Conservation (phyloP, 202 grass and related monocot genomes). For the Panicum hallii region DNA sequence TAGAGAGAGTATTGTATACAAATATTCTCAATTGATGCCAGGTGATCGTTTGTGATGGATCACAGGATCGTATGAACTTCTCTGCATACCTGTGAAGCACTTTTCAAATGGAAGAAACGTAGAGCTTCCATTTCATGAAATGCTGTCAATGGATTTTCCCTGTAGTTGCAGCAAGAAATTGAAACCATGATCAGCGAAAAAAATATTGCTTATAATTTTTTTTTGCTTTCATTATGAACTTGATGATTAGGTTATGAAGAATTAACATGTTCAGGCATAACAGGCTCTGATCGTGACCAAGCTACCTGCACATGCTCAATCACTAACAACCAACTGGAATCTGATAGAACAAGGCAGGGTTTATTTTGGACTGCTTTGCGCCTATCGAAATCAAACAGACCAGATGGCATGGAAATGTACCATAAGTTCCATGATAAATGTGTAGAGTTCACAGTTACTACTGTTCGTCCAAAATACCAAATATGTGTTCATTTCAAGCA, state of each 20-base stretch:
- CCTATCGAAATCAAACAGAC: not conserved
- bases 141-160: constrained; percentile 46
- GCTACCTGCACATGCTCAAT: not conserved
- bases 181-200: not conserved
- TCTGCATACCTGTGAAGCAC: constrained; percentile 67
- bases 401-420: not conserved
- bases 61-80: not conserved
- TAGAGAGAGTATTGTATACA: not conserved
- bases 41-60: not conserved
- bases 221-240: constrained; percentile 16
- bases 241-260: not conserved
- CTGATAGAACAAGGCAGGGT: not conserved
- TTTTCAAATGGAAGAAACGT: constrained; percentile 89
- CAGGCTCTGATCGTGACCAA: not conserved
- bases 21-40: constrained; percentile 9
- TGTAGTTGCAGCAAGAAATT: constrained; percentile 45
- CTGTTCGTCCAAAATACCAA: not conserved
- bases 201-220: not conserved
- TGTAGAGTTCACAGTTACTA: constrained; percentile 20
- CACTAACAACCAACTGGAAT: constrained; percentile 8
- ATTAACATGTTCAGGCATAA: constrained; percentile 1
- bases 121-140: constrained; percentile 48
- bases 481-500: constrained; percentile 20
- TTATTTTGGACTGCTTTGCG: constrained; percentile 10
- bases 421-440: constrained; percentile 22